A percentile compares a stretch with the other conserved stretches of the same genome.
Conservation (phyloP, 176 grass and related monocot genomes). For the Carex littledalei region DNA sequence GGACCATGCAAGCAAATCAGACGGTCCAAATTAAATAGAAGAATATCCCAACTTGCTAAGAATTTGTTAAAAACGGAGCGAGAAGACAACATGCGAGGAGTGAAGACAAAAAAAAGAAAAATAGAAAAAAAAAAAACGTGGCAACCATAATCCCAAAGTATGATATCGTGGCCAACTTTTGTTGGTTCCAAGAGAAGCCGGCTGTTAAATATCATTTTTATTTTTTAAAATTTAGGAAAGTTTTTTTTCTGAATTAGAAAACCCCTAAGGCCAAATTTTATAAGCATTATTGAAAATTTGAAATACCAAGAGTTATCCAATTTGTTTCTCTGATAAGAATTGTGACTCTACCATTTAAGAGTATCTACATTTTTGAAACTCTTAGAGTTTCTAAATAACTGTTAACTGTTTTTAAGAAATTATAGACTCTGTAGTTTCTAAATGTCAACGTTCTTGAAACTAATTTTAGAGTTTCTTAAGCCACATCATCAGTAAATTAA, state of each 20-base stretch:
- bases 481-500: too few species aligned
- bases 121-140: background rate
- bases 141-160: background rate
- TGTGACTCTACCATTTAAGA: background rate
- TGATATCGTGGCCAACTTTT: background rate
- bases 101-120: background rate
- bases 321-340: background rate
- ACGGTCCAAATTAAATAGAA: background rate
- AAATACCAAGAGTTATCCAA: background rate
- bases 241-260: background rate
- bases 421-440: too few species aligned
- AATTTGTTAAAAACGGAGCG: background rate
- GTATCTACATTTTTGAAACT: too few species aligned
- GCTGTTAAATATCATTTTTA: background rate
- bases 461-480: too few species aligned
- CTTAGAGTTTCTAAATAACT: too few species aligned
- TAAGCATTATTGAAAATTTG: background rate
- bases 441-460: too few species aligned
- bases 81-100: conserved; percentile 5
- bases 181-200: background rate
- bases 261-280: background rate
- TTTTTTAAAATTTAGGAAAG: background rate
- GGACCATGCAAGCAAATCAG: background rate
- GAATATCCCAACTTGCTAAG: background rate
- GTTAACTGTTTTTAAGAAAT: too few species aligned